These are phyloP conservation scores for Phytophthora fragariaefolia DNA, from an alignment of 352 stramenopile species.

Conservation along the genomic window DNA sequence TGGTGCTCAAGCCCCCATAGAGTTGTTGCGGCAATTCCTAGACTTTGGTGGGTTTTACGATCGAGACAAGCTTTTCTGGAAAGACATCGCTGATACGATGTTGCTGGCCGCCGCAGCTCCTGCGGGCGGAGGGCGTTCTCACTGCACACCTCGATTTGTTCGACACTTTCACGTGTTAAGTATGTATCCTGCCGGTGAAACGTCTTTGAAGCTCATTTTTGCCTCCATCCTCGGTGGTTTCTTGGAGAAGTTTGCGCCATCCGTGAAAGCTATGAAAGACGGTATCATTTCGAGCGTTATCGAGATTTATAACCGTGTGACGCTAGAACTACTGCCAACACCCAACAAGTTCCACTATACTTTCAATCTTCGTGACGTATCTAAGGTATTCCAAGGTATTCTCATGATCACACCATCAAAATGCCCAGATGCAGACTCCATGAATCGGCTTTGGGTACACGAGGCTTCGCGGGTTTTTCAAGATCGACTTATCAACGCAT, in stretches of 20 bases:
- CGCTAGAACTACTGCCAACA: constrained; percentile 92
- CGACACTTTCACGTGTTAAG: constrained; percentile 97
- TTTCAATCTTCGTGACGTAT: constrained; percentile 96
- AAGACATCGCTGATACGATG: constrained; percentile 95
- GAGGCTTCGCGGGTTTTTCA: constrained; percentile 94
- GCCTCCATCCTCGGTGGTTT: constrained; percentile 94
- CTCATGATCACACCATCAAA: constrained; percentile 92
- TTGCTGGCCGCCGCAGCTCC: constrained; percentile 91
- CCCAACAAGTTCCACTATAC: constrained; percentile 95
- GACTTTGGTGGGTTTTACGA: constrained; percentile 97
- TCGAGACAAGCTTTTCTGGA: constrained; percentile 97
- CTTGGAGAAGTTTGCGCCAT: constrained; percentile 86
- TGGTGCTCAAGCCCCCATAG: constrained; percentile 93
- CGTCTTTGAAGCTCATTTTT: constrained; percentile 94
- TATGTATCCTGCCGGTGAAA: constrained; percentile 90
- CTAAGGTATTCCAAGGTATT: constrained; percentile 96
- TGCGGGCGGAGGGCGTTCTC: constrained; percentile 84
- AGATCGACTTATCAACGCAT: constrained; percentile 90
- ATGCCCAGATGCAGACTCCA: constrained; percentile 82
- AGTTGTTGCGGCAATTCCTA: constrained; percentile 94
- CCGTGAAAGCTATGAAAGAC: constrained; percentile 82
- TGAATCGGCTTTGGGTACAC: constrained; percentile 93
- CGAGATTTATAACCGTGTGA: constrained; percentile 95
- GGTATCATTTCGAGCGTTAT: constrained; percentile 91
- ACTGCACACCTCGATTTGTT: constrained; percentile 93